These are phyloP conservation scores for Ceratobasidium sp. DNA, from an alignment of 1,284 basidiomycete species.

Conservation along the genomic window DNA sequence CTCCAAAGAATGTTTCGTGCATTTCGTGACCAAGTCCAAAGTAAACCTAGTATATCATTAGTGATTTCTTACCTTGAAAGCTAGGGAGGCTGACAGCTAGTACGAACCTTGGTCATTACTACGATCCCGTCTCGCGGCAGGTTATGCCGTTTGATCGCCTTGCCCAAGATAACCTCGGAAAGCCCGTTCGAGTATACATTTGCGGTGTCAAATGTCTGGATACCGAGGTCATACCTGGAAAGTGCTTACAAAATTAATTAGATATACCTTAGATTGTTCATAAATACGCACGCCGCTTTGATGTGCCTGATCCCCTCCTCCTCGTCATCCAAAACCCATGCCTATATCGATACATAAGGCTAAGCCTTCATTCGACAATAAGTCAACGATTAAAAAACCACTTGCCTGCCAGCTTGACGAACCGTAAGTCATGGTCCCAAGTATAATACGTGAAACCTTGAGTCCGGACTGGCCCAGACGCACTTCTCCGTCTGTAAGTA, in stretches of 20 bases:
- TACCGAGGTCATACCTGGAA: conserved; percentile 43
- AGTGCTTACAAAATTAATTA: background rate
- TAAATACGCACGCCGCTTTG: conserved; percentile 41
- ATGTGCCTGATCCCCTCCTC: conserved; percentile 46
- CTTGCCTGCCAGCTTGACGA: conserved; percentile 45
- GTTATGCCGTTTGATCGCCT: conserved; percentile 61
- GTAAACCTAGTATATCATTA: conserved; percentile 10
- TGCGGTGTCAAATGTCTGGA: conserved; percentile 65
- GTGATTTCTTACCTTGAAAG: background rate
- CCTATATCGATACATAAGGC: no score
- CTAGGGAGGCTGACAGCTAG: background rate
- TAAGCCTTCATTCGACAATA: no score
- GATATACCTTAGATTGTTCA: background rate
- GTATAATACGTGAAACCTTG: conserved; percentile 47
- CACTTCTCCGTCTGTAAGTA: conserved; percentile 19
- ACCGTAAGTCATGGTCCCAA: conserved; percentile 46
- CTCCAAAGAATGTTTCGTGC: conserved; percentile 8
- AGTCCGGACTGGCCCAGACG: conserved; percentile 47
- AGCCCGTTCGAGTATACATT: conserved; percentile 57
- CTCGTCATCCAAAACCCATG: conserved; percentile 46
- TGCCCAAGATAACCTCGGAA: conserved; percentile 62
- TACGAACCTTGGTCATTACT: conserved; percentile 57
- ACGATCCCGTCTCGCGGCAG: conserved; percentile 62
- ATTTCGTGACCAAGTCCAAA: conserved; percentile 19
- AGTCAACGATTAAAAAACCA: no score